These are phyloP conservation scores for Cryptomeria japonica DNA, from an alignment of 75 land plant species.

Conservation along the genomic window DNA sequence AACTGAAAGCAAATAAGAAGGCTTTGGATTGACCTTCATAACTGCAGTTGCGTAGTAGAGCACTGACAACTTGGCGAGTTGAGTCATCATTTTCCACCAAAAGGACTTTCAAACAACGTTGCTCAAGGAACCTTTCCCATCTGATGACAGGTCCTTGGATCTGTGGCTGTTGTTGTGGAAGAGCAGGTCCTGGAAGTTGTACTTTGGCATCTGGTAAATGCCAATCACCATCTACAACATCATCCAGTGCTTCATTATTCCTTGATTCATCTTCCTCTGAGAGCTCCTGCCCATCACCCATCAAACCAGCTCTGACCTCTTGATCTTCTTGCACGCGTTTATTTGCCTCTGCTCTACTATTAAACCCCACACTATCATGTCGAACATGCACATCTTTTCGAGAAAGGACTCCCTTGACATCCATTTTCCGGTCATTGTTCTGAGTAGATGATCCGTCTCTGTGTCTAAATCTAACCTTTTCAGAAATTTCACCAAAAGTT, in stretches of 20 bases:
- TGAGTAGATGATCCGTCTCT: slow-evolving; percentile 17
- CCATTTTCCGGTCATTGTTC: slow-evolving; percentile 14
- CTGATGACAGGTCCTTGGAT: slow-evolving; percentile 40
- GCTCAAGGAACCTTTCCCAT: slow-evolving; percentile 89
- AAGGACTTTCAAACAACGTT: slow-evolving; percentile 69
- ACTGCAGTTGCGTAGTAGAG: slow-evolving; percentile 86
- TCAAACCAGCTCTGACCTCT: slow-evolving; percentile 19
- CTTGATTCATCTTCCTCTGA: slow-evolving; percentile 38
- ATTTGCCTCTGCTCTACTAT: slow-evolving; percentile 15
- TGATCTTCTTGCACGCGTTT: slow-evolving; percentile 16
- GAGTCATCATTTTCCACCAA: slow-evolving; percentile 94
- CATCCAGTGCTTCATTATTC: slow-evolving; percentile 16
- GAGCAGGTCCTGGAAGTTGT: not conserved
- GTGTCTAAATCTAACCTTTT: not conserved
- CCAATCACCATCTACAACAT: slow-evolving; percentile 27
- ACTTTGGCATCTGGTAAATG: slow-evolving; percentile 14
- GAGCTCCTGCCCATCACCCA: slow-evolving; percentile 28
- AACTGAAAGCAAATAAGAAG: slow-evolving; percentile 8
- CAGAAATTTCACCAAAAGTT: not conserved
- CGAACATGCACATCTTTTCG: slow-evolving; percentile 7
- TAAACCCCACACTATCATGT: slow-evolving; percentile 7
- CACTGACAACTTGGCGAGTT: slow-evolving; percentile 85
- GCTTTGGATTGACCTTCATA: slow-evolving; percentile 69
- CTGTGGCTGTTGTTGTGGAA: slow-evolving; percentile 30
- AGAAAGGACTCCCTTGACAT: slow-evolving; percentile 9